A percentile compares a stretch with the other conserved stretches of the same genome.
These are phyloP conservation scores for Annulohypoxylon stygium DNA, from an alignment of 495 filamentous ascomycete genomes.

Conservation along the genomic window DNA sequence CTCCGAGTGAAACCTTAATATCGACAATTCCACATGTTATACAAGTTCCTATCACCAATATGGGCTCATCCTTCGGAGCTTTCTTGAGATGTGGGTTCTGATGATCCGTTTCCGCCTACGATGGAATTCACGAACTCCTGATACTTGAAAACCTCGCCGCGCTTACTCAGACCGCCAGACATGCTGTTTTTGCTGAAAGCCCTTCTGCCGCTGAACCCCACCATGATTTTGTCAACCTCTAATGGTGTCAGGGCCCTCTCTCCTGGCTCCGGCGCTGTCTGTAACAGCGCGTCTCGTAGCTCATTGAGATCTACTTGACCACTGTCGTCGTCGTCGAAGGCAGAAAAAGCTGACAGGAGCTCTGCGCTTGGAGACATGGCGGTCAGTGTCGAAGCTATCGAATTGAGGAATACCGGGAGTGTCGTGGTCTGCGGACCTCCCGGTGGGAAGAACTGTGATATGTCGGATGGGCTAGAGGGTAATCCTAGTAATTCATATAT, in stretches of 20 bases:
- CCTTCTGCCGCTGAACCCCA: conserved; percentile 83
- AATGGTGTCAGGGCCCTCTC: conserved; percentile 73
- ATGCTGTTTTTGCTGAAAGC: conserved; percentile 73
- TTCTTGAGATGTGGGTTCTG: conserved; percentile 54
- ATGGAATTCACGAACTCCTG: conserved; percentile 80
- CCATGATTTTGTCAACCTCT: conserved; percentile 86
- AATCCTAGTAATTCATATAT: conserved; percentile 54
- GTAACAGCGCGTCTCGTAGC: conserved; percentile 82
- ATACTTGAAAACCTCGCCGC: conserved; percentile 83
- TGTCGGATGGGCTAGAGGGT: conserved; percentile 65
- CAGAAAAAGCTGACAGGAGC: conserved; percentile 86
- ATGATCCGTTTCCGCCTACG: conserved; percentile 57
- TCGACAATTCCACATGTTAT: conserved; percentile 19
- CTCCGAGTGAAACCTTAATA: conserved; percentile 1
- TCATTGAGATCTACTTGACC: conserved; percentile 90
- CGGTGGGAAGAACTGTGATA: conserved; percentile 82
- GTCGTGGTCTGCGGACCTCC: conserved; percentile 76
- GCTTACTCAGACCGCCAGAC: conserved; percentile 58
- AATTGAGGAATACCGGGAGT: conserved; percentile 85
- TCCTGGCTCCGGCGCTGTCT: conserved; percentile 82
- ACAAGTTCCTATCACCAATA: neutral
- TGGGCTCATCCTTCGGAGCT: conserved; percentile 49
- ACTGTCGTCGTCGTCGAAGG: conserved; percentile 95
- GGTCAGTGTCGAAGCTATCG: conserved; percentile 77
- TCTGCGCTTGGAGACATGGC: conserved; percentile 80